Evolutionary conservation across 2,329 filamentous ascomycete species (phyloP), one percentile per base, ranked within the genome.

Genomic region (Trichoderma koningii): DNA sequence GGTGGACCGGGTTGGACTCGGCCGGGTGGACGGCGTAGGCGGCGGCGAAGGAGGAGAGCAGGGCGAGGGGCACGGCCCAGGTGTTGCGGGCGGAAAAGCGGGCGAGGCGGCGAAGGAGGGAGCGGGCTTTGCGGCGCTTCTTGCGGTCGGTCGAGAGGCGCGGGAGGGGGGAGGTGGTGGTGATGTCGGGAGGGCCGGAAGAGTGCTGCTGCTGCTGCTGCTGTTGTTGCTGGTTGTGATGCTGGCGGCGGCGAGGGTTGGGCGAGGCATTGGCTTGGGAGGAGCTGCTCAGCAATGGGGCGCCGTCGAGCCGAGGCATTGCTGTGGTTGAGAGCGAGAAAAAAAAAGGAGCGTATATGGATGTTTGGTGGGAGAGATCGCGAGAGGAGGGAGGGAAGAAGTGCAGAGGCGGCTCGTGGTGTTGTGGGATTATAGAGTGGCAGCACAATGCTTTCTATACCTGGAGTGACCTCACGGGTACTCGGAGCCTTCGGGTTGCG

Each of bases 21-120:
- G 84, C 86, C 6, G 93, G 93, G 74, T 92, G 89, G 72, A 90
- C 75, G 69, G 86, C 85, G 77, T 93, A 97, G 66, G 86, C 81
- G 59, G 82, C 78, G 67, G 90, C 78, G 72, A 93, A 82, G 72
- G 87, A 71, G 63, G 83, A 66, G 65, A 91, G 77, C 64, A 95
- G 78, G 66, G 90, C 75, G 64, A 94, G 82, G 21, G 93, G 93
- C 26, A 85, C 73, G 66, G 82, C 78, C 76, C 82, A 88, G 45
- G 85, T 87, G 74, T 86, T 84, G 75, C 85, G 87, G 70, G 84
- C 69, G 72, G 57, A 44, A 44, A 66, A 62, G 57, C 57, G 56
- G 3, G 48, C 57, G 45, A 63, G 44, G 15, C 64, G 56, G 10
- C 64, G 51, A n/a, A 63, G 30, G 28, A 66, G 51, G 17, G 64